Evolutionary conservation across 2,329 filamentous ascomycete species (phyloP), one percentile per base, ranked within the genome.

Genomic region (Colletotrichum sp.): DNA sequence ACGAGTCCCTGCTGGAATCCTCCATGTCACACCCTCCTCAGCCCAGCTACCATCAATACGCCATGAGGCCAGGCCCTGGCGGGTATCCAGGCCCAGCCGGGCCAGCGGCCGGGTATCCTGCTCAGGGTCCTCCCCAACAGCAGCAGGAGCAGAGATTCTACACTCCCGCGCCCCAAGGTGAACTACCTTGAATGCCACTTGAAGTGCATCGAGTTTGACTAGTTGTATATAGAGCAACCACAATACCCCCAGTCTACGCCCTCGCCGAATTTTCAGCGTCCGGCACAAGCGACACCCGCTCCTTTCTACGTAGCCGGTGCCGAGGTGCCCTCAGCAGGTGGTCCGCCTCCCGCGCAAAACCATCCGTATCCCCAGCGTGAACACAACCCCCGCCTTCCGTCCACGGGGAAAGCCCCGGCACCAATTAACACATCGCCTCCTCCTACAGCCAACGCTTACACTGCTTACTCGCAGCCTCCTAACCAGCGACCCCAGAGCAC

Each of bases 11-110:
- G n/a, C 89, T 99, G 24, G 97, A 99, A 85, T 94, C 95, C 21
- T 99, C 96, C 72, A 99, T 99, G 96, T 93, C 96, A 2, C 96
- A 98, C 80, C 94, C 96, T n/a, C 92, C 95, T 68, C 94, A 95
- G 81, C 92, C 93, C 63, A 92, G 90, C 79, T 97, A 96, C 83
- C 93, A 94, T 80, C 92, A 95, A 79, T 92, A 92, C 78, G 86
- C 88, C 59, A 87, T 92, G 85, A 87, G 90, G 36, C 90, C 90
- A 15, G 86, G 85, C 59, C 81, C 81, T n/a, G 84, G 87, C 26
- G 88, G 86, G 7, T 91, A 90, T 79, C 84, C 82, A 15, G 79
- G 80, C 16, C n/a, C 44, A 44, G 18, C 39, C 39, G 83, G 81
- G 26, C 80, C 79, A 21, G 80, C 71, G 71, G 64, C 59, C 30